Base-by-base conservation (phyloP, 1,284 basidiomycete genomes). In the Trichosporon sp. region DNA sequence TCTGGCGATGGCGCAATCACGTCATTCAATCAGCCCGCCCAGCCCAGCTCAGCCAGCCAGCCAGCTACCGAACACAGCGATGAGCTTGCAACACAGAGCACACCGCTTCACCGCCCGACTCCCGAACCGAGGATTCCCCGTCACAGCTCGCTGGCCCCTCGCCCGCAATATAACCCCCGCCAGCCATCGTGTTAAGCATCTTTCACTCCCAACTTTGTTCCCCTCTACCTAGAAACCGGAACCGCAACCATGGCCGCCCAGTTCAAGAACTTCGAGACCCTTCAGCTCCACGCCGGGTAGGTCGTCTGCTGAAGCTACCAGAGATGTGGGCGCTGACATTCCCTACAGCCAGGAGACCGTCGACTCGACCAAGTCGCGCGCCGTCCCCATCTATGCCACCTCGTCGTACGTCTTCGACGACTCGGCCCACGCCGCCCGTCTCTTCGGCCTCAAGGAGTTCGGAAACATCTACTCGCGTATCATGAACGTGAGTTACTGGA, bases 381-480 rank as follows among this genome's bases (percentile, higher is more conserved):
- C 73, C 26, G 73, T 74, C 51, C 73, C 73, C 71, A 74, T 74
- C 71, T 74, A 74, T 61, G 71, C 73, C 12, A 72, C 73, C 40
- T 38, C 73, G 59, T 91, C 90, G 72, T 94, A 90, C 77, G 90
- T 91, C 32, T 94, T 94, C 86, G 90, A 93, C 78, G 85, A 91
- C 79, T 89, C 91, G 6, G 75, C 92, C 89, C 93, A 96, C 77
- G 93, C 87, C 6, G 92, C 92, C 26, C 91, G 93, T 80, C 87
- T 96, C 64, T 95, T 94, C 81, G 91, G 89, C 19, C 83, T 94
- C 73, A 89, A 89, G 77, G 85, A 89, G 10, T 84, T 88, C 35
- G 92, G 92, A 12, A 89, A 92, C 83, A 91, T 91, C 72, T 92
- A 92, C 79, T 90, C 90, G 19, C 88, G 92, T 46, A 90, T 94